Conservation (phyloP, 768 basidiomycete species). For the Boletus reticulatus region DNA sequence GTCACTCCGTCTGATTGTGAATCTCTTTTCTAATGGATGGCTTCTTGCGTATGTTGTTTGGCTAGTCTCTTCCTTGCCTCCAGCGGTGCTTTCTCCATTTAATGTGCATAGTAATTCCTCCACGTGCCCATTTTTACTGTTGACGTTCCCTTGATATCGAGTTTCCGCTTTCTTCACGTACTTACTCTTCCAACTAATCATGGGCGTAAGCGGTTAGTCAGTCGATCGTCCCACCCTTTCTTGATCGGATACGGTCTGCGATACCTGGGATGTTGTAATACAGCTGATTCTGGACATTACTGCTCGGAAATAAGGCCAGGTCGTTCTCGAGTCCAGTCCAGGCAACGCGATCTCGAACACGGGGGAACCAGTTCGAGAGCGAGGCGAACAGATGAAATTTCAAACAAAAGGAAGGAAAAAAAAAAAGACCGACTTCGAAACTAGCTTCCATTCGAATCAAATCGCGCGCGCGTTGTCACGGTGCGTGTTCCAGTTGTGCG, state of each 20-base stretch:
- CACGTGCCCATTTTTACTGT: background rate
- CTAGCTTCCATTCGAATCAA: constrained; percentile 18
- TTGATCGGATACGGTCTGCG: constrained; percentile 33
- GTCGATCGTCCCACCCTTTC: constrained; percentile 15
- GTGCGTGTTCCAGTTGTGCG: background rate
- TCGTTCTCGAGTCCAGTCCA: background rate
- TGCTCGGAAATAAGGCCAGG: constrained; percentile 14
- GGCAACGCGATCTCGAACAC: background rate
- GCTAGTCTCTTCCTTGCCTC: constrained; percentile 8
- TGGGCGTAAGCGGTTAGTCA: constrained; percentile 13
- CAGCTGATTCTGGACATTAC: constrained; percentile 29
- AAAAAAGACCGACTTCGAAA: background rate
- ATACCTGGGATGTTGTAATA: constrained; percentile 40
- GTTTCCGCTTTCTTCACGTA: constrained; percentile 18
- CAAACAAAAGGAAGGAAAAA: background rate
- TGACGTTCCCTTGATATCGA: constrained; percentile 14
- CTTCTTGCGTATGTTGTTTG: constrained; percentile 22
- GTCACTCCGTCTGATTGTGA: constrained; percentile 7
- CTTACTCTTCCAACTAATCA: constrained; percentile 27
- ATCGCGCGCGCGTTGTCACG: background rate
- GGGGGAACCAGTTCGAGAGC: background rate
- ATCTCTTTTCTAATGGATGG: constrained; percentile 13
- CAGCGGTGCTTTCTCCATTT: constrained; percentile 1
- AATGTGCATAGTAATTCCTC: constrained; percentile 25
- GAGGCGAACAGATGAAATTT: constrained; percentile 3